These are phyloP conservation scores for Fusarium piperis DNA, from an alignment of 2,329 filamentous ascomycete species.

Conservation along the genomic window DNA sequence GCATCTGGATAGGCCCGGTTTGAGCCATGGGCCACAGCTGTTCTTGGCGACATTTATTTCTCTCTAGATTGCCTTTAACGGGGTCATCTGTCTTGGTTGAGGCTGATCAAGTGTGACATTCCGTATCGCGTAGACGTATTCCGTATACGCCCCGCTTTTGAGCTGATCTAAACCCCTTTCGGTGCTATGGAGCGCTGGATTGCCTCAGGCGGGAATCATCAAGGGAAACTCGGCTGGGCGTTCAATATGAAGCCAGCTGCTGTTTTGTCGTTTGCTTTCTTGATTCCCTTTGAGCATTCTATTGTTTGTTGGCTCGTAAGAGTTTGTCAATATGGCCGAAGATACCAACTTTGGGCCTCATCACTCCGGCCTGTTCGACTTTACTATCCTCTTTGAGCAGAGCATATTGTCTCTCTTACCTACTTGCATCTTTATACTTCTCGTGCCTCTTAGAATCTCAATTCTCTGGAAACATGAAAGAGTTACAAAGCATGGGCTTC, in stretches of 20 bases:
- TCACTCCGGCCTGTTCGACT: constrained; percentile 41
- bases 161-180: neutral
- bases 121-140: constrained; percentile 15
- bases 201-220: neutral
- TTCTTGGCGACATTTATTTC: neutral
- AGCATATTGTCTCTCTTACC: constrained; percentile 44
- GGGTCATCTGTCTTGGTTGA: neutral
- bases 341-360: constrained; percentile 41
- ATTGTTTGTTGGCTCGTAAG: neutral
- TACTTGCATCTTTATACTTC: constrained; percentile 37
- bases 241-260: neutral
- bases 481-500: neutral
- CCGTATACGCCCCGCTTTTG: constrained; percentile 2
- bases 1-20: neutral
- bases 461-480: constrained; percentile 15
- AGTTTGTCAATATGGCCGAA: constrained; percentile 1
- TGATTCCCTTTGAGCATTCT: neutral
- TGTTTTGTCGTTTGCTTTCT: neutral
- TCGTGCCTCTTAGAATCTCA: constrained; percentile 29
- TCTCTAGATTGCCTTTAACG: neutral
- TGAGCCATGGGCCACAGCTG: neutral
- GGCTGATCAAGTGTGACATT: neutral
- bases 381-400: constrained; percentile 46
- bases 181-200: constrained; percentile 22
- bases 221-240: neutral